Conservation (phyloP, 352 stramenopile genomes). For the Globisporangium recalcitrans region DNA sequence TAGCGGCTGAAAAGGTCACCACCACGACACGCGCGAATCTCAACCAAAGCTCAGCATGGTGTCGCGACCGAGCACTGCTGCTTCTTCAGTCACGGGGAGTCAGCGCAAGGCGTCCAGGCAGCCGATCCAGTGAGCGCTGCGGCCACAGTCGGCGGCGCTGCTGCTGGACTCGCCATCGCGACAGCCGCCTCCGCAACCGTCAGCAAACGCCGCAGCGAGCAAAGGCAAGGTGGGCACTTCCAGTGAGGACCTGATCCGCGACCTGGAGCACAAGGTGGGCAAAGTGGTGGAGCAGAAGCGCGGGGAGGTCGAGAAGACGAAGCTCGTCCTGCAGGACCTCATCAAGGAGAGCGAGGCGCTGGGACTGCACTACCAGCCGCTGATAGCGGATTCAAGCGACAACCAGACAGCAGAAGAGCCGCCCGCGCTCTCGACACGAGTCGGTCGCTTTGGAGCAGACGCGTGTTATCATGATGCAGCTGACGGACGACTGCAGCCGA, state of each 20-base stretch:
- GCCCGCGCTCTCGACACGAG: conserved; percentile 1
- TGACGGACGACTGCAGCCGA: conserved; percentile 41
- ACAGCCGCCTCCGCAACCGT: not conserved
- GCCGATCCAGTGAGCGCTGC: conserved; percentile 28
- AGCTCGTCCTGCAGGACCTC: conserved; percentile 65
- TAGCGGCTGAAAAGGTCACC: too few relatives aligned
- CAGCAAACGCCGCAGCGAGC: not conserved
- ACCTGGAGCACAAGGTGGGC: conserved; percentile 69
- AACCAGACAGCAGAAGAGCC: conserved; percentile 24
- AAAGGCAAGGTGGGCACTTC: conserved; percentile 51
- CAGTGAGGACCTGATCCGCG: conserved; percentile 71
- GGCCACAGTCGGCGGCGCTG: conserved; percentile 36
- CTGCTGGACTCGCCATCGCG: conserved; percentile 17
- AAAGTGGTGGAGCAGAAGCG: conserved; percentile 79
- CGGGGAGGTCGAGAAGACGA: conserved; percentile 59
- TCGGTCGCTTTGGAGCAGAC: not conserved
- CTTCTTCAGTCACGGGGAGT: not conserved
- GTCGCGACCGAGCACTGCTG: conserved; percentile 6
- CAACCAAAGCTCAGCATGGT: conserved; percentile 1
- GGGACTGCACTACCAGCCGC: conserved; percentile 43
- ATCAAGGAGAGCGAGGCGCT: conserved; percentile 71
- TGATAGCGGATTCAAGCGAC: not conserved
- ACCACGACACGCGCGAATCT: too few relatives aligned
- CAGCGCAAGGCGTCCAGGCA: conserved; percentile 9
- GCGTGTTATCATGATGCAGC: not conserved